These are phyloP conservation scores for Talaromyces nanjingensis DNA, from an alignment of 495 filamentous ascomycete genomes.

Conservation along the genomic window DNA sequence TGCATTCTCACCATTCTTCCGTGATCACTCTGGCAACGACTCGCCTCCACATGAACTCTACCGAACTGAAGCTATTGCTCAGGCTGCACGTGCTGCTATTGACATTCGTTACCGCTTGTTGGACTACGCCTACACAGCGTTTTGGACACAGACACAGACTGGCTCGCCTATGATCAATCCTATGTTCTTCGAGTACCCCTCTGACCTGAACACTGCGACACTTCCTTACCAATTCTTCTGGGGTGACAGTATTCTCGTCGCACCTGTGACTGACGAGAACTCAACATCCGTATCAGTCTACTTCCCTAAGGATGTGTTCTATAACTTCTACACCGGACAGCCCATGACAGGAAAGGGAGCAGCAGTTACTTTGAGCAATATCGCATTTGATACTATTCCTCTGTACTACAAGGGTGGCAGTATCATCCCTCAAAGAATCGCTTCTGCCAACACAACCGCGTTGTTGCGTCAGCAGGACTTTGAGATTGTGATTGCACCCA, in stretches of 20 bases:
- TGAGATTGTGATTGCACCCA: slow-evolving; percentile 63
- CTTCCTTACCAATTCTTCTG: slow-evolving; percentile 70
- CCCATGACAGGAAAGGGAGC: slow-evolving; percentile 49
- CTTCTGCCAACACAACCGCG: slow-evolving; percentile 61
- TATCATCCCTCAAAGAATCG: slow-evolving; percentile 58
- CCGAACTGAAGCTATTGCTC: slow-evolving; percentile 57
- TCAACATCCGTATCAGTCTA: slow-evolving; percentile 62
- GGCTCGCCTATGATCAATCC: slow-evolving; percentile 66
- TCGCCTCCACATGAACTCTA: slow-evolving; percentile 70
- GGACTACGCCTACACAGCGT: slow-evolving; percentile 77
- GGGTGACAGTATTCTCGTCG: slow-evolving; percentile 63
- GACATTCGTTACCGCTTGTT: slow-evolving; percentile 68
- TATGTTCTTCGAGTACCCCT: slow-evolving; percentile 65
- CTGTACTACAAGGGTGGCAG: slow-evolving; percentile 64
- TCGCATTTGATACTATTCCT: slow-evolving; percentile 61
- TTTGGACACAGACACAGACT: slow-evolving; percentile 56
- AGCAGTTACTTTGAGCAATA: slow-evolving; percentile 42
- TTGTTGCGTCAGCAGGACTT: slow-evolving; percentile 61
- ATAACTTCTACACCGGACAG: slow-evolving; percentile 65
- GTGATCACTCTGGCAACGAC: slow-evolving; percentile 60
- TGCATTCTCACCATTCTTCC: slow-evolving; percentile 77
- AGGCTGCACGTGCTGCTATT: slow-evolving; percentile 63
- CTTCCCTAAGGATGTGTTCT: slow-evolving; percentile 68
- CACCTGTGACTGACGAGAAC: slow-evolving; percentile 60
- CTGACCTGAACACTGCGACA: slow-evolving; percentile 51